A percentile compares a stretch with the other conserved stretches of the same genome.
Evolutionary conservation across 2,329 filamentous ascomycete genomes (phyloP).

Genomic region (Colletotrichum destructivum): DNA sequence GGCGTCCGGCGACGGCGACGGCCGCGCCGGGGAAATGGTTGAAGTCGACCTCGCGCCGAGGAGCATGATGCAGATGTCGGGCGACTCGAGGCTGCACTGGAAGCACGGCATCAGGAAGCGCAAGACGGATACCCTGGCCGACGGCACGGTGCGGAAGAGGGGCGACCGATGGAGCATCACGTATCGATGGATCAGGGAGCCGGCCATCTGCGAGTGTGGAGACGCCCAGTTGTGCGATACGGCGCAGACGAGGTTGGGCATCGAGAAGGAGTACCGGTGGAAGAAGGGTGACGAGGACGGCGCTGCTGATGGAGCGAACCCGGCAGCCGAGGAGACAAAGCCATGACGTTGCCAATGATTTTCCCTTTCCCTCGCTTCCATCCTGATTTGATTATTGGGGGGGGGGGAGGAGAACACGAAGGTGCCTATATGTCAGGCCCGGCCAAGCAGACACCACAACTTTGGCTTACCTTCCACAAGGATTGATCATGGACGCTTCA

Average conservation of each 20-base stretch:
- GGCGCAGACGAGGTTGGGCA: slow-evolving; percentile 60
- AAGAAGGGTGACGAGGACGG: slow-evolving; percentile 49
- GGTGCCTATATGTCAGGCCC: too few species aligned
- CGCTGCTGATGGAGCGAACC: background rate
- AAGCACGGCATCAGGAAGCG: slow-evolving; percentile 69
- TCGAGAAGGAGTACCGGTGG: slow-evolving; percentile 67
- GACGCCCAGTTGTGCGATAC: slow-evolving; percentile 66
- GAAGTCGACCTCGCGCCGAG: slow-evolving; percentile 65
- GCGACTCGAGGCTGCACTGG: slow-evolving; percentile 67
- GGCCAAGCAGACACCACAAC: too few species aligned
- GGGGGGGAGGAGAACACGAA: too few species aligned
- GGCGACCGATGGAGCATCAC: slow-evolving; percentile 69
- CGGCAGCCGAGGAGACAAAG: background rate
- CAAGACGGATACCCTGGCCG: slow-evolving; percentile 64
- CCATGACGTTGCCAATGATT: background rate
- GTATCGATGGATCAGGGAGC: slow-evolving; percentile 66
- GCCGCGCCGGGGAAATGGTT: slow-evolving; percentile 43
- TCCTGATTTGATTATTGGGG: background rate
- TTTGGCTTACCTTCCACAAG: too few species aligned
- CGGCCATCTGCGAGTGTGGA: slow-evolving; percentile 65
- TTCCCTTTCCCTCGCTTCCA: background rate
- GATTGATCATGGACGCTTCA: too few species aligned
- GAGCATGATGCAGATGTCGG: slow-evolving; percentile 67
- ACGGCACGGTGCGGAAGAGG: slow-evolving; percentile 61
- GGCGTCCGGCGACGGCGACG: slow-evolving; percentile 14